A percentile compares a stretch with the other conserved stretches of the same genome.
Conservation (phyloP, 1,139 yeast genomes). For the Blastobotrys apis region DNA sequence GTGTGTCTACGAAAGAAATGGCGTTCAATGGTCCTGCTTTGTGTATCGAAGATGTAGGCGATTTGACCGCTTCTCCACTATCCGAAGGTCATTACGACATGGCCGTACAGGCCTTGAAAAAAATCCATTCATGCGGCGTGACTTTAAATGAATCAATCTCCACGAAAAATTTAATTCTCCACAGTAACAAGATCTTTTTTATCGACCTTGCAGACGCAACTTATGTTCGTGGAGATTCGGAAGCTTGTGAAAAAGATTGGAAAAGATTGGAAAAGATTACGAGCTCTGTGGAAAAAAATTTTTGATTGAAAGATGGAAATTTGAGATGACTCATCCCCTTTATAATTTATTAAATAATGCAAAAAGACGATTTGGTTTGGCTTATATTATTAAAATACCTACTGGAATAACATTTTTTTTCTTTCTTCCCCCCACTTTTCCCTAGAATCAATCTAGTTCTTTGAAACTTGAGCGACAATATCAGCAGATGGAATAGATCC, state of each 20-base stretch:
- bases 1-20: neutral
- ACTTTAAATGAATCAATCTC: neutral
- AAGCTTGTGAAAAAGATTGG: neutral
- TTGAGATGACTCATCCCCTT: neutral
- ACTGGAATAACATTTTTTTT: neutral
- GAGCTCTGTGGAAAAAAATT: neutral
- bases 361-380: too few species aligned
- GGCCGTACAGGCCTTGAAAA: neutral
- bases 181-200: neutral
- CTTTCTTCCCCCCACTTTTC: too few species aligned
- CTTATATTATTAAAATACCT: too few species aligned
- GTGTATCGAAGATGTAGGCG: neutral
- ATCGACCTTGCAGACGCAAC: neutral
- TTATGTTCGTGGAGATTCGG: neutral
- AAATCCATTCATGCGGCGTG: neutral
- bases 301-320: neutral
- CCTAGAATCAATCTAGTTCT: constrained; percentile 2
- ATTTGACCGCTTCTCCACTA: neutral
- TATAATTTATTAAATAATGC: neutral
- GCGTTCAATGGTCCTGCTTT: neutral
- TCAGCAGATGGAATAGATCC: constrained; percentile 96
- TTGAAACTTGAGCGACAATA: constrained; percentile 48
- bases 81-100: neutral
- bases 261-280: neutral
- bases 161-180: neutral